Conservation (phyloP, 345 rosid species). For the Capsella bursapastoris region DNA sequence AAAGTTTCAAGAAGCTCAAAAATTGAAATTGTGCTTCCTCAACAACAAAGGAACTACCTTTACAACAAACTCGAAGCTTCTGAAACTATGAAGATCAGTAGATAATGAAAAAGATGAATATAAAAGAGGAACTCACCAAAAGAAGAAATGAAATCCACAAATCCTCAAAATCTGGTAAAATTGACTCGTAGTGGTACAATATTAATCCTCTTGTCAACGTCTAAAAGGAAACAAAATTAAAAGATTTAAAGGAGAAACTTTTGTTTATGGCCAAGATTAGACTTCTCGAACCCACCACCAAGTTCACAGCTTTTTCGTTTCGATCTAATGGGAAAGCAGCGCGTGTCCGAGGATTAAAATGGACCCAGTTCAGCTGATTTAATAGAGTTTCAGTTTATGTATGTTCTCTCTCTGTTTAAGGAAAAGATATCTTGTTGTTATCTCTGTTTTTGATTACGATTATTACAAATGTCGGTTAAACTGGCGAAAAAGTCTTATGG, state of each 20-base stretch:
- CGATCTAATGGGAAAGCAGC: constrained; percentile 29
- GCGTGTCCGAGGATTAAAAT: constrained; percentile 41
- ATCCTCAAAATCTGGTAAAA: constrained; percentile 18
- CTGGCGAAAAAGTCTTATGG: constrained; percentile 24
- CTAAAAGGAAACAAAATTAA: background rate
- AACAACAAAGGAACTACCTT: constrained; percentile 32
- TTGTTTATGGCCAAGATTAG: constrained; percentile 30
- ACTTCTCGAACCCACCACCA: constrained; percentile 37
- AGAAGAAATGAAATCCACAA: constrained; percentile 31
- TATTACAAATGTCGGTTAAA: background rate
- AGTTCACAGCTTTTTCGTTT: constrained; percentile 27
- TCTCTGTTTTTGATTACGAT: background rate
- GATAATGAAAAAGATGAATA: background rate
- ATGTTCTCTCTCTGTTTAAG: background rate
- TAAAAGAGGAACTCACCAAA: constrained; percentile 15
- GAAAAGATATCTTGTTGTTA: background rate
- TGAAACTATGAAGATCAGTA: constrained; percentile 26
- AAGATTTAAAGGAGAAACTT: background rate
- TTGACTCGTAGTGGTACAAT: constrained; percentile 36
- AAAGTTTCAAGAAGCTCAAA: constrained; percentile 7
- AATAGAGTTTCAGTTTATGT: background rate
- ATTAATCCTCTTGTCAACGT: constrained; percentile 37
- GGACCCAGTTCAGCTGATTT: constrained; percentile 33
- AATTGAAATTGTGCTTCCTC: background rate
- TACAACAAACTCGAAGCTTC: constrained; percentile 29